phyloP scores from a whole-genome alignment of 2,329 filamentous ascomycete species.

The Rhynchosporium graminicola region DNA sequence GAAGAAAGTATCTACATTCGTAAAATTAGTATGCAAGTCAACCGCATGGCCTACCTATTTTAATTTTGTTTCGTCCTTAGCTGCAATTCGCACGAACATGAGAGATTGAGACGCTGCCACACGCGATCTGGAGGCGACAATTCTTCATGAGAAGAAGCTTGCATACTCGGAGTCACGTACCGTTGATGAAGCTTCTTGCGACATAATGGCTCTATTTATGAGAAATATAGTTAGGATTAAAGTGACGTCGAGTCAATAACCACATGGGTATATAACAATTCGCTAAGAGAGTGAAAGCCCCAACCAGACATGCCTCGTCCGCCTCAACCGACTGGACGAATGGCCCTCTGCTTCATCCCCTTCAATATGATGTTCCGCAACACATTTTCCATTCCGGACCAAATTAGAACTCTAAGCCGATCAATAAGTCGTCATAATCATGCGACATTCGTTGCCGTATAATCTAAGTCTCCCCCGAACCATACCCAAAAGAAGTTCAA shows the following conservation, averaged over 20 bases:
- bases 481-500: background rate
- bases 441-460: slow-evolving; percentile 3
- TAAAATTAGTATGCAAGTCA: too few species aligned
- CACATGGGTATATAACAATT: slow-evolving; percentile 10
- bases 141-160: too few species aligned
- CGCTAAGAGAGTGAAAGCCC: slow-evolving; percentile 10
- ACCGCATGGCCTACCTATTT: too few species aligned
- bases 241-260: slow-evolving; percentile 14
- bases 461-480: background rate
- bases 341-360: background rate
- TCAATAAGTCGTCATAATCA: slow-evolving; percentile 5
- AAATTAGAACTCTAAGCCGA: background rate
- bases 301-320: background rate
- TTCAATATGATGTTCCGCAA: background rate
- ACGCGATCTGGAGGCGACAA: too few species aligned
- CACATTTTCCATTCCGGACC: background rate
- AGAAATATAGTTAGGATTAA: slow-evolving; percentile 9
- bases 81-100: too few species aligned
- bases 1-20: too few species aligned
- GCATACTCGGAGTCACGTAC: too few species aligned
- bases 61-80: too few species aligned
- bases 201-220: background rate
- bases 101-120: too few species aligned
- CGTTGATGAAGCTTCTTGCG: too few species aligned
- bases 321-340: background rate